Evolutionary conservation across 73 alveolate genomes (phyloP), one percentile per base, ranked within the genome.

Genomic region (Tetrahymena elliotti): DNA sequence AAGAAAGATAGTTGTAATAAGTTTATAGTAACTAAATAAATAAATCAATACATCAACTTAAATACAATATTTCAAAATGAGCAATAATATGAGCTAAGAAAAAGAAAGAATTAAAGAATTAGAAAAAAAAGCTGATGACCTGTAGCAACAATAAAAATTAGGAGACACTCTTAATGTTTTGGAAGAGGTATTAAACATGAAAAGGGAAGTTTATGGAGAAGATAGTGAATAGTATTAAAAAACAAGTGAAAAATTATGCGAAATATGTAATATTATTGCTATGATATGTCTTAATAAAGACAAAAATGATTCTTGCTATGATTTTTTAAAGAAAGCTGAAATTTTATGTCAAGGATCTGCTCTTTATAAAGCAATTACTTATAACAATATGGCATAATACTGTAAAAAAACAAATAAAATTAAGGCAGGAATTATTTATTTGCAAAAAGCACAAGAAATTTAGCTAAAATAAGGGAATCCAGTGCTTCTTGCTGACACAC

Each of bases 261-360:
- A 97, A 47, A 93, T 97, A 10, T 97, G 99, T 96, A 97, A 97
- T 88, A 95, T 97, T 27, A 93, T 96, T 16, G 99, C 99, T 20
- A 97, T 97, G 97, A 83, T 93, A 88, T 95, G 84, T 92, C 97
- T 97, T 8, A 96, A 97, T 83, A 96, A 97, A 52, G 99, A 97
- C 31, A 97, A 97, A 93, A 96, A 95, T 36, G 94, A 97, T 84
- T 95, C 96, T 24, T 96, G 98, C 38, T 83, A 93, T 34, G 98
- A 97, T 40, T 94, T 97, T 38, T 96, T 97, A 22, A 97, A 97
- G 95, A 97, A 97, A 94, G 98, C 99, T 5, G 99, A 97, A 54
- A 38, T 95, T 13, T 92, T 97, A 4, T 93, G 97, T 53, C 97
- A 97, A 83, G 53, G 94, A 35, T 94, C 95, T 84, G 97, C 96